A percentile compares a stretch with the other conserved stretches of the same genome.
Conservation (phyloP, 768 basidiomycete genomes). For the Hortiboletus campestris region DNA sequence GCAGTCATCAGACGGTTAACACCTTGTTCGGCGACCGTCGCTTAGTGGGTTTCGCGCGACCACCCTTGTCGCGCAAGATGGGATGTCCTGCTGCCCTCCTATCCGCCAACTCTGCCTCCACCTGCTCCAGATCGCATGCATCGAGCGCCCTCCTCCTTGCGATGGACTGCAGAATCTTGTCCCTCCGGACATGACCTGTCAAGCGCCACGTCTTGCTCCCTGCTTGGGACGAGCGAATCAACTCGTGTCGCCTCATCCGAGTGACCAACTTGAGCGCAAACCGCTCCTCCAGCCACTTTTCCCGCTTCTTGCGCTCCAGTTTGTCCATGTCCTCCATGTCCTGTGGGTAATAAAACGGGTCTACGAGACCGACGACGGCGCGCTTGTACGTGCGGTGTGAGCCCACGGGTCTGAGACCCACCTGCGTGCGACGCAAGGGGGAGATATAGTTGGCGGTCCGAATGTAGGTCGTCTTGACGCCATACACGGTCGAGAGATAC, state of each 20-base stretch:
- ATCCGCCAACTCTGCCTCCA: constrained; percentile 32
- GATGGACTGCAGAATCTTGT: constrained; percentile 51
- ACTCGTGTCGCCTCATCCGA: constrained; percentile 31
- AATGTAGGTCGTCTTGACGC: constrained; percentile 87
- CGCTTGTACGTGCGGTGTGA: constrained; percentile 75
- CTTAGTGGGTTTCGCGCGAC: neutral
- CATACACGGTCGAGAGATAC: constrained; percentile 82
- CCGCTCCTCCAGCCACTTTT: constrained; percentile 61
- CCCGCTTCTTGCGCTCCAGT: constrained; percentile 51
- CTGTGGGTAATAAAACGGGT: constrained; percentile 92
- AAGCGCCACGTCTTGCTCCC: constrained; percentile 39
- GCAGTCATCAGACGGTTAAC: constrained; percentile 1
- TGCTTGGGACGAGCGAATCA: constrained; percentile 37
- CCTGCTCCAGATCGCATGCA: constrained; percentile 39
- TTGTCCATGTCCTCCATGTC: constrained; percentile 72
- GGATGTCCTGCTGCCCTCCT: constrained; percentile 24
- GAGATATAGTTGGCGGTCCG: constrained; percentile 90
- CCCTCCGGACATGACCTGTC: constrained; percentile 40
- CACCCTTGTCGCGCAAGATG: constrained; percentile 22
- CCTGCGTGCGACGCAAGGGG: constrained; percentile 38
- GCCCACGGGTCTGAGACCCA: constrained; percentile 31
- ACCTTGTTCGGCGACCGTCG: constrained; percentile 6
- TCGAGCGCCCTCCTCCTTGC: constrained; percentile 45
- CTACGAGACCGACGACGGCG: constrained; percentile 85
- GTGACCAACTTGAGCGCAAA: constrained; percentile 46